Evolutionary conservation across 2,329 filamentous ascomycete species (phyloP), one percentile per base, ranked within the genome.

Genomic region (Pestalotiopsis sp.): DNA sequence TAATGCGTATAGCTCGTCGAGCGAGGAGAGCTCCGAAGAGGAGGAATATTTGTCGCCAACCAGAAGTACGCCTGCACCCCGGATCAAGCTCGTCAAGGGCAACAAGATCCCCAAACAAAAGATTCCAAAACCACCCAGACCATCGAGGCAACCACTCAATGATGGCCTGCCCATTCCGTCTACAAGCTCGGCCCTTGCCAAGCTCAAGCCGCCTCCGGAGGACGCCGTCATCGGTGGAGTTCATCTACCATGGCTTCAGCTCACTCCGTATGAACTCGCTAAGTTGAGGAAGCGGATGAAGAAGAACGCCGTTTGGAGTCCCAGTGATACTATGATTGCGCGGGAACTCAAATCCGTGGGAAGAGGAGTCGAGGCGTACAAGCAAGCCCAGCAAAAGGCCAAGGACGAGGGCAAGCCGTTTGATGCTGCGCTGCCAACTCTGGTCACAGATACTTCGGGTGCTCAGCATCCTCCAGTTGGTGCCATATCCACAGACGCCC

Each of bases 231-330:
- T 86, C 14, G 89, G 89, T 36, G 89, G 88, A 67, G 74, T 82
- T 2, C 86, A 91, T 73, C 86, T 88, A 12, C 90, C 90, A 0
- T 92, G 90, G 90, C 82, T 91, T 27, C 88, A 89, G 73, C 83
- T 92, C 49, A 91, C 89, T 6, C 82, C 85, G 17, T 91, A 88
- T 71, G 90, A 92, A 76, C 82, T 92, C 61, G 90, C 89, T 0
- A 87, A 90, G 71, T 84, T 96, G 7, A 85, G 93, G 70, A 96
- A 96, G 81, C 87, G 92, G 20, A 96, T 96, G 93, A 96, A 96
- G 86, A 96, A 96, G 85, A 96, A 96, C 75, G 92, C 93, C 0
- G 91, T 93, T 4, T 96, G 93, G 93, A 90, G 89, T 2, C 93
- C 93, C 0, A 95, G 92, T 71, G 92, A 93, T 74, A 95, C 93